Evolutionary conservation across 345 rosid genomes (phyloP).

Genomic region (Laguncularia racemosa): DNA sequence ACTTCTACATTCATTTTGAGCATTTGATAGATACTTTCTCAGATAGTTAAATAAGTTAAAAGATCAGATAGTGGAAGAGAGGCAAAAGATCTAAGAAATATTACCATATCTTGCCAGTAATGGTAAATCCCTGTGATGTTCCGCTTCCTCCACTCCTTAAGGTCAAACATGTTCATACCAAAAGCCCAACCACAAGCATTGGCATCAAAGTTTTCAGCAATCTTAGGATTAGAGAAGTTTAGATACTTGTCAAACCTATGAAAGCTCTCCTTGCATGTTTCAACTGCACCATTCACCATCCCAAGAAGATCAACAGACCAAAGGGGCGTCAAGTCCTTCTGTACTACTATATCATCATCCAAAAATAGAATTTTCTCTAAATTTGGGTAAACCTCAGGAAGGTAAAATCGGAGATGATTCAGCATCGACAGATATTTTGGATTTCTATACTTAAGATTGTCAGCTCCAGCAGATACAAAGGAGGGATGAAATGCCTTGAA

Average conservation of each 20-base stretch:
- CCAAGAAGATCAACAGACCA: conserved; percentile 23
- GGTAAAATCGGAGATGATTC: conserved; percentile 25
- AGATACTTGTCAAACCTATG: conserved; percentile 93
- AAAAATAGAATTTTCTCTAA: conserved; percentile 20
- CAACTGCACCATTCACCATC: conserved; percentile 25
- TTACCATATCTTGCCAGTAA: conserved; percentile 93
- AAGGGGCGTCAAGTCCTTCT: conserved; percentile 22
- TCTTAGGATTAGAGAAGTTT: conserved; percentile 85
- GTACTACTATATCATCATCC: conserved; percentile 26
- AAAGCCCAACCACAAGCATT: conserved; percentile 97
- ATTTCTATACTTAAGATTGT: conserved; percentile 22
- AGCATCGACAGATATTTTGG: conserved; percentile 26
- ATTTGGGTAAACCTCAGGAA: conserved; percentile 23
- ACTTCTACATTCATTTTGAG: not conserved
- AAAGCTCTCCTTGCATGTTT: conserved; percentile 21
- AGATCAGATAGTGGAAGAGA: not conserved
- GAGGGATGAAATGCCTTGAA: conserved; percentile 22
- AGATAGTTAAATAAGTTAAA: not conserved
- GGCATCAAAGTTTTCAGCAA: conserved; percentile 61
- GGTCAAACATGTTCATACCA: conserved; percentile 98
- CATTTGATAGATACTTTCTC: not conserved
- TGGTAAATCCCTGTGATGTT: conserved; percentile 93
- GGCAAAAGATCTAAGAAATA: conserved; percentile 1
- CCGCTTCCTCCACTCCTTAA: conserved; percentile 79
- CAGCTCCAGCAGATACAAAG: conserved; percentile 18